These are phyloP conservation scores for Phialophora macrospora DNA, from an alignment of 2,329 filamentous ascomycete genomes.

Conservation along the genomic window DNA sequence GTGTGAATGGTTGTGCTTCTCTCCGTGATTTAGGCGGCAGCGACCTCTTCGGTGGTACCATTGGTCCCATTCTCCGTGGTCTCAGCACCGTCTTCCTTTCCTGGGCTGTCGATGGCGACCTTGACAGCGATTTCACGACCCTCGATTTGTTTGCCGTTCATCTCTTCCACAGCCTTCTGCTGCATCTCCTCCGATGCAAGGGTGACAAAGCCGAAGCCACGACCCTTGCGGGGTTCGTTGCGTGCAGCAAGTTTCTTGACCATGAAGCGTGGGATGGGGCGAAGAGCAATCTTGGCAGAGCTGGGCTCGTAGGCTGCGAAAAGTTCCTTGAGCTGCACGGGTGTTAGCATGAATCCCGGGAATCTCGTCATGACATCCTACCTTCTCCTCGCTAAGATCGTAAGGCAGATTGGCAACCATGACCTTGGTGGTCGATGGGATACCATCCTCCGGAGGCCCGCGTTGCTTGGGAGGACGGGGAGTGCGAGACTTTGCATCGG, in stretches of 20 bases:
- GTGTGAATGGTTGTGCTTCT: constrained; percentile 6
- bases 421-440: constrained; percentile 99
- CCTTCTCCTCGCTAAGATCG: constrained; percentile 96
- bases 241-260: constrained; percentile 99
- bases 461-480: constrained; percentile 74
- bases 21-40: constrained; percentile 32
- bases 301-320: constrained; percentile 90
- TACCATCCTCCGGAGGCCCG: constrained; percentile 93
- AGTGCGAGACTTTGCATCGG: constrained; percentile 50
- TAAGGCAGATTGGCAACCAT: constrained; percentile 99
- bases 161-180: constrained; percentile 94
- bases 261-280: constrained; percentile 99
- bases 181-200: constrained; percentile 93
- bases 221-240: constrained; percentile 97
- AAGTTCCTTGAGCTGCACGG: constrained; percentile 86
- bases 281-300: constrained; percentile 97
- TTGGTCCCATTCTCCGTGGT: constrained; percentile 36
- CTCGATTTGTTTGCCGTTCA: constrained; percentile 99
- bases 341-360: constrained; percentile 31
- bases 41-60: constrained; percentile 36
- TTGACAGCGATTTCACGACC: constrained; percentile 99
- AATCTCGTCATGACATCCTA: constrained; percentile 51
- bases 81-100: constrained; percentile 85
- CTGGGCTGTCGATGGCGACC: constrained; percentile 98
- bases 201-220: constrained; percentile 98